A percentile compares a stretch with the other conserved stretches of the same genome.
Evolutionary conservation across 2,329 filamentous ascomycete species (phyloP).

Genomic region (Diaporthe citri): DNA sequence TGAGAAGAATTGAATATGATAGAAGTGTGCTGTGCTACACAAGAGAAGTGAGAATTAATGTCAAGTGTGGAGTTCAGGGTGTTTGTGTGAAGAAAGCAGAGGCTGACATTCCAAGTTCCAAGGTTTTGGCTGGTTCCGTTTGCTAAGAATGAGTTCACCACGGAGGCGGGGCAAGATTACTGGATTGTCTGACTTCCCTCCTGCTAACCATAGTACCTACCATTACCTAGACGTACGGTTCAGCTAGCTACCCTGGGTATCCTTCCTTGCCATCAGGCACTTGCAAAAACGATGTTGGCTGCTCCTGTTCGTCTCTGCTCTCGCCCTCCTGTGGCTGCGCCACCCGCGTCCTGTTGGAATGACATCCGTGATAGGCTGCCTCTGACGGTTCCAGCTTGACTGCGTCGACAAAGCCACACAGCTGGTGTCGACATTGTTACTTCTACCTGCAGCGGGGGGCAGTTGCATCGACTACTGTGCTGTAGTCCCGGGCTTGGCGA

Average conservation of each 20-base stretch:
- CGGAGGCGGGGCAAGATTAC: constrained; percentile 21
- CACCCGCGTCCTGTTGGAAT: constrained; percentile 28
- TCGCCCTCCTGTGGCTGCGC: constrained; percentile 11
- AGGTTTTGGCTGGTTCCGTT: constrained; percentile 19
- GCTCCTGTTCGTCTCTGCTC: background rate
- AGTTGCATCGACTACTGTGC: constrained; percentile 16
- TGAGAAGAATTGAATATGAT: background rate
- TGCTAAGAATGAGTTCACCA: constrained; percentile 27
- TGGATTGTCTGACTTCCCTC: constrained; percentile 9
- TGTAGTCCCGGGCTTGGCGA: constrained; percentile 17
- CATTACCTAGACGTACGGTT: no score
- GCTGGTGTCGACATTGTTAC: constrained; percentile 7
- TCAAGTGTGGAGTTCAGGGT: background rate
- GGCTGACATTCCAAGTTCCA: constrained; percentile 29
- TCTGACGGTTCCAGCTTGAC: constrained; percentile 10
- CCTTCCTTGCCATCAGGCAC: constrained; percentile 1
- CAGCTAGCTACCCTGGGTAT: constrained; percentile 28
- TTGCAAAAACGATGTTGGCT: background rate
- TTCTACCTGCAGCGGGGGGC: constrained; percentile 6
- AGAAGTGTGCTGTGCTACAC: background rate
- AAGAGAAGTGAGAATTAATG: background rate
- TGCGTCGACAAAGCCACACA: constrained; percentile 22
- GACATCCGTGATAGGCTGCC: constrained; percentile 8
- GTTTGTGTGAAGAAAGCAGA: constrained; percentile 16
- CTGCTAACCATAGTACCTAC: background rate